These are phyloP conservation scores for Aspergillus bridgeri DNA, from an alignment of 495 filamentous ascomycete genomes.

Conservation along the genomic window DNA sequence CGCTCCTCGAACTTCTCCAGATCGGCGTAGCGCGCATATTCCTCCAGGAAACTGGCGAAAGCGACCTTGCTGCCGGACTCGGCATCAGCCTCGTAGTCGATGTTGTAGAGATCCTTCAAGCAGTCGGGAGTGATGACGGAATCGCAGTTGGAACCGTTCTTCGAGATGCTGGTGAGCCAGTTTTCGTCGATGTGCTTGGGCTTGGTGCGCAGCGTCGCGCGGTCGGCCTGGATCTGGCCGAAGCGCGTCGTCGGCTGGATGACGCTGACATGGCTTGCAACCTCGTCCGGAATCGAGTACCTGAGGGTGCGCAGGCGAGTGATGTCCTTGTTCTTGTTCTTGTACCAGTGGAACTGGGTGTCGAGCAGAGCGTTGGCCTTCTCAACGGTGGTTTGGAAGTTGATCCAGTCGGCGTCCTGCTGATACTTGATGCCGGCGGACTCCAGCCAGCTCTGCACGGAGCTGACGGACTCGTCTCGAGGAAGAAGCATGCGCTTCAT, in stretches of 20 bases:
- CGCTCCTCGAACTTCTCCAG: slow-evolving; percentile 52
- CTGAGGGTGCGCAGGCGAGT: slow-evolving; percentile 54
- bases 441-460: slow-evolving; percentile 49
- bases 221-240: slow-evolving; percentile 42
- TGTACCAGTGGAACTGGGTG: slow-evolving; percentile 56
- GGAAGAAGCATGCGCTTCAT: slow-evolving; percentile 55
- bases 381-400: slow-evolving; percentile 50
- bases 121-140: slow-evolving; percentile 56
- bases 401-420: slow-evolving; percentile 60
- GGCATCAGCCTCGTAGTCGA: slow-evolving; percentile 45
- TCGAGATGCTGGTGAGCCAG: slow-evolving; percentile 16
- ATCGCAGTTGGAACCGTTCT: slow-evolving; percentile 34
- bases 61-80: slow-evolving; percentile 49
- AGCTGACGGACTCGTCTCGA: slow-evolving; percentile 39
- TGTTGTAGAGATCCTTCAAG: slow-evolving; percentile 57
- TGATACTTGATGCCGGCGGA: slow-evolving; percentile 47
- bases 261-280: slow-evolving; percentile 46
- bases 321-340: slow-evolving; percentile 32
- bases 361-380: slow-evolving; percentile 53
- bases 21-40: slow-evolving; percentile 61
- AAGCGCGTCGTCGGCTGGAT: slow-evolving; percentile 59
- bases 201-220: slow-evolving; percentile 30
- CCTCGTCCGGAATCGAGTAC: slow-evolving; percentile 56
- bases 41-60: slow-evolving; percentile 66
- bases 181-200: slow-evolving; percentile 19